Base-by-base conservation (phyloP, 306 rosid species). In the Acacia acuminata region DNA sequence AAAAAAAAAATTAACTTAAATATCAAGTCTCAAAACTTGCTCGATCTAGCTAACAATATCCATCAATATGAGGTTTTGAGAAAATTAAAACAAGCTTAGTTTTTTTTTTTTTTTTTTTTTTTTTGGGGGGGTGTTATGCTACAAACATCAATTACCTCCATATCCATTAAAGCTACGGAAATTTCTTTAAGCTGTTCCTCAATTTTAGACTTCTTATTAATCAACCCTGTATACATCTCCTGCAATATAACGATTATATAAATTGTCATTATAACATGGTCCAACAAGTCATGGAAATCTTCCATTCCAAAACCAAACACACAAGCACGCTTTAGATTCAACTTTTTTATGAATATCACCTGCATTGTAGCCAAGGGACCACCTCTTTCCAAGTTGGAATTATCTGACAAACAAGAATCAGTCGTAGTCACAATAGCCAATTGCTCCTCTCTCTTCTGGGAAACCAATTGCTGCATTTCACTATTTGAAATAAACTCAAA, bases 101-200 rank as follows among this genome's bases (percentile, higher is more conserved):
- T 17, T 34, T 4, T 27, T 27, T 27, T 27, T 27, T 27, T 27
- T 27, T 27, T 27, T 27, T 27, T 27, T 27, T 27, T 27, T 27
- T 27, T 27, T 27, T 27, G 27, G 27, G 27, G 27, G 4, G 5
- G 55, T 27, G 1, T 27, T 48, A 48, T 14, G 19, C 55, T 48
- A 91, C 20, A 60, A 20, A 55, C 79, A 47, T 44, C 65, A 50
- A 66, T 63, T 92, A 96, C 99, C 99, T 90, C 93, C 82, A 91
- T 70, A 58, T 72, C 87, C 47, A 72, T 76, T 83, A 92, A 84
- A 60, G 78, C 72, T 4, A 79, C 65, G 50, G 91, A 83, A 84
- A 94, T 71, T 72, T 91, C 90, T 83, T 81, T 75, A 22, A 94
- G 80, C 14, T 88, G 90, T 82, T 89, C 88, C 81, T 94, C 98